Evolutionary conservation across 83 land plant species (phyloP).

Genomic region (Picea mariana): DNA sequence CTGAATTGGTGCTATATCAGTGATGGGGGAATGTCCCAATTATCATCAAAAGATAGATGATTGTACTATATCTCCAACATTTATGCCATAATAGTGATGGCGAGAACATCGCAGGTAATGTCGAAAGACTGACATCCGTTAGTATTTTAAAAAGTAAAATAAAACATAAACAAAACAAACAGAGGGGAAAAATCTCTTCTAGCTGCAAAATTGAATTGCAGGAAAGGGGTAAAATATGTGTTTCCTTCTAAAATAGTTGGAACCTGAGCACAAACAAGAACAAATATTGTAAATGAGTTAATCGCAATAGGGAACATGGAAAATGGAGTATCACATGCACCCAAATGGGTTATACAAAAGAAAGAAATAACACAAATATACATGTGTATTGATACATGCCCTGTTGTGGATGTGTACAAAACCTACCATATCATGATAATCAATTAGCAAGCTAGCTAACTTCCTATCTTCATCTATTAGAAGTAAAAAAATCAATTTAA

Average conservation of each 20-base stretch:
- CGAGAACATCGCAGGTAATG: too few species aligned
- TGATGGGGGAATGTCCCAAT: too few species aligned
- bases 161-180: too few species aligned
- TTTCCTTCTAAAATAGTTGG: slow-evolving; percentile 71
- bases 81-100: too few species aligned
- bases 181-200: too few species aligned
- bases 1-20: too few species aligned
- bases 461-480: slow-evolving; percentile 85
- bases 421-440: slow-evolving; percentile 88
- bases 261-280: slow-evolving; percentile 51
- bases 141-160: too few species aligned
- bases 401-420: slow-evolving; percentile 84
- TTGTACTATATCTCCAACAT: too few species aligned
- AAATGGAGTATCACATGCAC: neutral
- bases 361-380: slow-evolving; percentile 12
- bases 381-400: slow-evolving; percentile 87
- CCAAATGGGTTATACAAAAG: neutral
- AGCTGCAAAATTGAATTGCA: too few species aligned
- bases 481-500: neutral
- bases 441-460: slow-evolving; percentile 72
- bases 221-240: too few species aligned
- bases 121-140: too few species aligned
- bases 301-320: neutral
- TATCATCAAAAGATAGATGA: too few species aligned
- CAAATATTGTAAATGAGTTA: neutral